Evolutionary conservation across 2,329 filamentous ascomycete species (phyloP).

Genomic region (Beauveria bassiana): DNA sequence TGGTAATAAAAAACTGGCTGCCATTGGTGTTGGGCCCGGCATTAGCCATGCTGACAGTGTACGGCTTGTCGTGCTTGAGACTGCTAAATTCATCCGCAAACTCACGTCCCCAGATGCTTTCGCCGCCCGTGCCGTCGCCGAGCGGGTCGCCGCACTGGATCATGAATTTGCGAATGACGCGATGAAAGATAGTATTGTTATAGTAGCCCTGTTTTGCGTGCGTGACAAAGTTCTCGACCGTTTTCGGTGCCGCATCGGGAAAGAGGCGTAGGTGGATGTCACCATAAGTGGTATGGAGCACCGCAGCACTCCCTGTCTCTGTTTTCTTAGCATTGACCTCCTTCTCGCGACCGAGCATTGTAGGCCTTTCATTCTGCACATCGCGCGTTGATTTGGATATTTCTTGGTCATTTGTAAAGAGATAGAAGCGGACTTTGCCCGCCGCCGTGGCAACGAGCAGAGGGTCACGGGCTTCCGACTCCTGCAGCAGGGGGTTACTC

Average conservation of each 20-base stretch:
- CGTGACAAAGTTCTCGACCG: slow-evolving; percentile 95
- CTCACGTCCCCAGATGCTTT: slow-evolving; percentile 87
- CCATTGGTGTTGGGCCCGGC: slow-evolving; percentile 92
- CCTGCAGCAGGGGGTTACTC: slow-evolving; percentile 83
- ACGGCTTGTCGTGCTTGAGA: slow-evolving; percentile 89
- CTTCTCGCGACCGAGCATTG: slow-evolving; percentile 52
- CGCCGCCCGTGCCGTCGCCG: slow-evolving; percentile 80
- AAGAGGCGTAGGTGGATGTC: slow-evolving; percentile 92
- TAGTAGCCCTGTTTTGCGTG: slow-evolving; percentile 89
- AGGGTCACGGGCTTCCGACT: slow-evolving; percentile 84
- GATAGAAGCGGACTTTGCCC: slow-evolving; percentile 89
- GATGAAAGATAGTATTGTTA: slow-evolving; percentile 95
- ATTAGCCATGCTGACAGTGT: slow-evolving; percentile 96
- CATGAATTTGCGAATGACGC: slow-evolving; percentile 98
- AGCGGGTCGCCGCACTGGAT: slow-evolving; percentile 95
- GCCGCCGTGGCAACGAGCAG: slow-evolving; percentile 79
- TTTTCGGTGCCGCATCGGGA: slow-evolving; percentile 84
- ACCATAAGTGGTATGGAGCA: slow-evolving; percentile 86
- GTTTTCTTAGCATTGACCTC: slow-evolving; percentile 46
- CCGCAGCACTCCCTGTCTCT: slow-evolving; percentile 69
- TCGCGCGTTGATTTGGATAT: slow-evolving; percentile 79
- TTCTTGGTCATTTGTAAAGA: slow-evolving; percentile 89
- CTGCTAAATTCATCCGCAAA: slow-evolving; percentile 93
- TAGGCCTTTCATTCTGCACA: slow-evolving; percentile 90
- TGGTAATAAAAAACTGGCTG: slow-evolving; percentile 97